Percentiles rank a stretch among this genome's conserved stretches.
Evolutionary conservation across 2,329 filamentous ascomycete species (phyloP).

Genomic region (Trichophyton simii): DNA sequence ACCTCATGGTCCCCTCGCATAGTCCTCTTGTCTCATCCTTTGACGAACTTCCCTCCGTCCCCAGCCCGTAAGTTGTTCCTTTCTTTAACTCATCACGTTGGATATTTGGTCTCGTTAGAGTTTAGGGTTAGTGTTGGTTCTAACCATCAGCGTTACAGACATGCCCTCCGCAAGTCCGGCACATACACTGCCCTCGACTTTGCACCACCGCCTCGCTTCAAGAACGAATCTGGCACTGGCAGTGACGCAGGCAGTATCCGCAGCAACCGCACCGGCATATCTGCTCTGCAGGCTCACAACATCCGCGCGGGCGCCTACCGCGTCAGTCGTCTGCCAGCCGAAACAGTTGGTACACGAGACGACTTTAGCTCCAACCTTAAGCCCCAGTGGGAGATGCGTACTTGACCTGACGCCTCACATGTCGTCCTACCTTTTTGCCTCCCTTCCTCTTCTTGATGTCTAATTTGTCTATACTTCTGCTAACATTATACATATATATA

Average conservation of each 20-base stretch:
- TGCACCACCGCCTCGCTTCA: slow-evolving; percentile 38
- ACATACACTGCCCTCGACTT: slow-evolving; percentile 39
- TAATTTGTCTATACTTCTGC: slow-evolving; percentile 3
- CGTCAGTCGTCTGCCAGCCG: slow-evolving; percentile 69
- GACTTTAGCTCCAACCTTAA: slow-evolving; percentile 49
- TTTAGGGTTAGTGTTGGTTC: too few species aligned
- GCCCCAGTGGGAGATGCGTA: slow-evolving; percentile 43
- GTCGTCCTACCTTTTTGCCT: neutral
- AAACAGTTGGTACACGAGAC: slow-evolving; percentile 64
- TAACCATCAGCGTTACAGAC: slow-evolving; percentile 19
- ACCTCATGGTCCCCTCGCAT: slow-evolving; percentile 57
- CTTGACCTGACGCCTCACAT: neutral
- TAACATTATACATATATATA: neutral
- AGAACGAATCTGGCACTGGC: slow-evolving; percentile 23
- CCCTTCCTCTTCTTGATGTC: neutral
- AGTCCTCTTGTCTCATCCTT: slow-evolving; percentile 73
- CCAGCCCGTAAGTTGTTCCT: slow-evolving; percentile 65
- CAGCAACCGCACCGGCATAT: slow-evolving; percentile 68
- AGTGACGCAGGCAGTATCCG: slow-evolving; percentile 41
- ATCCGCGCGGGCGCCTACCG: slow-evolving; percentile 76
- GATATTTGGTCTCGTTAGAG: neutral
- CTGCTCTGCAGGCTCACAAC: slow-evolving; percentile 53
- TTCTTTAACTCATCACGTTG: neutral
- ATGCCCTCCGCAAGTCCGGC: slow-evolving; percentile 38
- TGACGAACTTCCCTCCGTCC: slow-evolving; percentile 72